Evolutionary conservation across 257 asterid genomes (phyloP).

Genomic region (Asclepias syriaca): DNA sequence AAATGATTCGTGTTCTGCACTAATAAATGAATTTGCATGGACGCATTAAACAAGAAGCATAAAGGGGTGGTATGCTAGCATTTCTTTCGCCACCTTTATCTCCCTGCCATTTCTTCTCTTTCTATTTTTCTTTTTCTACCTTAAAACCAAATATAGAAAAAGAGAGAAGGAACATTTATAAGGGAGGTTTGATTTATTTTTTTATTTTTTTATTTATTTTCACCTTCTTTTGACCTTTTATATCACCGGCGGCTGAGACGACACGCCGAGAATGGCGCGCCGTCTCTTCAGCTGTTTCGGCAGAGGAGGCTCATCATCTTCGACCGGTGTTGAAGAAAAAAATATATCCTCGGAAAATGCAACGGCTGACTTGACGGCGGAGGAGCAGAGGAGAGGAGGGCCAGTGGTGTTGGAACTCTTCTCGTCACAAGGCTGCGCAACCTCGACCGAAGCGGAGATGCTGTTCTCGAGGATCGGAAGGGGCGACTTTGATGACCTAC

Average conservation of each 20-base stretch:
- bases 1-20: no score
- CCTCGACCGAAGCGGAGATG: slow-evolving; percentile 82
- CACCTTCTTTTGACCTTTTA: not conserved
- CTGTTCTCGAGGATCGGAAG: slow-evolving; percentile 79
- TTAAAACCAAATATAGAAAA: not conserved
- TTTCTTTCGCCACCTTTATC: slow-evolving; percentile 37
- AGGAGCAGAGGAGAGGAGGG: slow-evolving; percentile 58
- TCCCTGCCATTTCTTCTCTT: slow-evolving; percentile 28
- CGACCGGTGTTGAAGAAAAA: not conserved
- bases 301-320: slow-evolving; percentile 25
- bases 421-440: slow-evolving; percentile 91
- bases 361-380: slow-evolving; percentile 49
- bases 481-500: slow-evolving; percentile 67
- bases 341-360: slow-evolving; percentile 17
- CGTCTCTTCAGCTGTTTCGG: slow-evolving; percentile 66
- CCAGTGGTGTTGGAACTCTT: slow-evolving; percentile 80
- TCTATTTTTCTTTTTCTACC: not conserved
- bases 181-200: not conserved
- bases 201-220: not conserved
- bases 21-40: not conserved
- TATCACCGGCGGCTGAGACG: slow-evolving; percentile 27
- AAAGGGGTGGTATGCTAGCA: slow-evolving; percentile 15
- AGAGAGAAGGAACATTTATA: not conserved
- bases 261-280: slow-evolving; percentile 51
- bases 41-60: slow-evolving; percentile 6